Conservation (phyloP, 768 basidiomycete species). For the Neoboletus brunneissimus region DNA sequence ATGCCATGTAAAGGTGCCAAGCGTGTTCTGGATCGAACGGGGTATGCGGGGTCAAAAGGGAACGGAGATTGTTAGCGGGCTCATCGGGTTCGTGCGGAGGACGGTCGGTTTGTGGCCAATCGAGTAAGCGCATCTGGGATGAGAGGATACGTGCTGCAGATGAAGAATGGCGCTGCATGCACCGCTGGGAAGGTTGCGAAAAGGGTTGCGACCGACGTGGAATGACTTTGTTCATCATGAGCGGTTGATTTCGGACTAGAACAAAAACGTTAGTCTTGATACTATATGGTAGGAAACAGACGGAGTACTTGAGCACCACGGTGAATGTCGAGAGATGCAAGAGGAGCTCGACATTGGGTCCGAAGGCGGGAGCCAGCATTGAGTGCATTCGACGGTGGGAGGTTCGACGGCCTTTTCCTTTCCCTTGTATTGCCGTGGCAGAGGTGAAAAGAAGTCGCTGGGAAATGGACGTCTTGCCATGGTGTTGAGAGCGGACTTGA, state of each 20-base stretch:
- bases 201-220: conserved; percentile 23
- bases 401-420: conserved; percentile 45
- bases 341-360: conserved; percentile 41
- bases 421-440: conserved; percentile 49
- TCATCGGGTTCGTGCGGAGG: conserved; percentile 6
- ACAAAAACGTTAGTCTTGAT: conserved; percentile 6
- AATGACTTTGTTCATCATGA: conserved; percentile 38
- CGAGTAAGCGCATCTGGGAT: conserved; percentile 11
- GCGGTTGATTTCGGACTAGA: conserved; percentile 34
- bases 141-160: conserved; percentile 18
- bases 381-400: conserved; percentile 27
- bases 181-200: conserved; percentile 15
- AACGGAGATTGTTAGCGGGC: conserved; percentile 14
- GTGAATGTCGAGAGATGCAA: conserved; percentile 44
- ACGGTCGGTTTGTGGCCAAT: conserved; percentile 1
- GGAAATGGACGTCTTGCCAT: conserved; percentile 35
- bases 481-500: conserved; percentile 28
- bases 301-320: conserved; percentile 47
- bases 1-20: conserved; percentile 39
- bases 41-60: conserved; percentile 13
- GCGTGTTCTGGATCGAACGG: conserved; percentile 38
- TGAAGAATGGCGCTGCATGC: conserved; percentile 23
- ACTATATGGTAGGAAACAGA: not conserved
- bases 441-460: conserved; percentile 55
- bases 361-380: conserved; percentile 18